Evolutionary conservation across 1,139 yeast species (phyloP), one percentile per base, ranked within the genome.

Genomic region (Yamadazyma membranifaciens): DNA sequence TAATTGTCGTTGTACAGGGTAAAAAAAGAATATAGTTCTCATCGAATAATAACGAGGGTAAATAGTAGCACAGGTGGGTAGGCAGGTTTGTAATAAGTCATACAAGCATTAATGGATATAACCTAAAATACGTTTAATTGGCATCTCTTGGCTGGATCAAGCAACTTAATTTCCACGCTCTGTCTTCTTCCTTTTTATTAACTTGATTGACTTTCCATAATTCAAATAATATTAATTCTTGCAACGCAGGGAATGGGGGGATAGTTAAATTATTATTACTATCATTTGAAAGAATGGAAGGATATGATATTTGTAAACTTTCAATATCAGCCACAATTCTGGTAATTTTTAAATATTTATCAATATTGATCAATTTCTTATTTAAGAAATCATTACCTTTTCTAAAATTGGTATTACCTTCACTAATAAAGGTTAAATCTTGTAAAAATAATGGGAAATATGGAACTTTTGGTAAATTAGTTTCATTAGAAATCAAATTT

Each of bases 391-490:
- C 70, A 41, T 78, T 73, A 20, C 82, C 81, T 46, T 73, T 77
- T 55, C 89, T 69, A 55, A 74, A 79, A 50, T 77, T 83, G 29
- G 88, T 78, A 58, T 88, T 89, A 14, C 97, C 97, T 54, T 91
- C 98, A 37, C 83, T 81, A 20, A 88, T 82, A 63, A 89, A 87
- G 0, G 95, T 88, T 54, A 91, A 67, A 60, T 91, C 98, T 56
- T 88, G 95, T 38, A 89, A 68, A 57, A 86, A 87, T 42, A 89
- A 67, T 31, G 94, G 88, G 46, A 89, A 74, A 59, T 87, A 91
- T 6, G 98, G 98, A 17, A 89, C 92, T 35, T 84, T 79, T 0
- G 96, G 94, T 17, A 81, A 66, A 33, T 73, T 64, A 46, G 78
- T 74, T 36, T 79, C 83, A 36, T 74, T 69, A 12, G 77, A 65